A percentile compares a stretch with the other conserved stretches of the same genome.
phyloP scores from a whole-genome alignment of 2,329 filamentous ascomycete species.

The Colletotrichum filicis region DNA sequence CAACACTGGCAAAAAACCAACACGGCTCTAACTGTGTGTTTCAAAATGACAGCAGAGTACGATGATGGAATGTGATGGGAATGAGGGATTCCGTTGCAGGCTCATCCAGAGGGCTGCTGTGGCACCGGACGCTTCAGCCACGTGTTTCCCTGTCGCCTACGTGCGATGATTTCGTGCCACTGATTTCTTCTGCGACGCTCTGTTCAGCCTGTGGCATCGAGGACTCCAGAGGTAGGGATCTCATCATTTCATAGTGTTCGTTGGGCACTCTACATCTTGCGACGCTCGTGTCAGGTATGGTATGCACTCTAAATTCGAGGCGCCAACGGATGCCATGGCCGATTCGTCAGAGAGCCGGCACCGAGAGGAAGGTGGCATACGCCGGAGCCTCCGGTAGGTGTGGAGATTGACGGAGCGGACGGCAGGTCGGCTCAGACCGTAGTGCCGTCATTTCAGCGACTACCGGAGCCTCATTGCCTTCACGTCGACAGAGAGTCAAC shows the following conservation, averaged over 20 bases:
- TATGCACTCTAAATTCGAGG: neutral
- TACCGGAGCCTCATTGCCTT: neutral
- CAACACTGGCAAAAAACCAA: neutral
- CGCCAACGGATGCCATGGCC: neutral
- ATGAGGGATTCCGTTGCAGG: neutral
- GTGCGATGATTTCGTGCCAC: neutral
- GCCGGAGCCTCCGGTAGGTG: neutral
- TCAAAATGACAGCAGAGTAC: neutral
- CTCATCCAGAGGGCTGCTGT: neutral
- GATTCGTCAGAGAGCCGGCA: neutral
- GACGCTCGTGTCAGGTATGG: neutral
- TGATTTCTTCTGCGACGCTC: neutral
- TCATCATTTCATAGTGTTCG: neutral
- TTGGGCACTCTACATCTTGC: neutral
- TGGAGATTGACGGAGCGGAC: neutral
- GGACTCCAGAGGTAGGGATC: neutral
- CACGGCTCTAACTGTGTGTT: neutral
- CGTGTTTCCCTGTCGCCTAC: neutral
- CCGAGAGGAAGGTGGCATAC: neutral
- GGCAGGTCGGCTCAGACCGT: neutral
- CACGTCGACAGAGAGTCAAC: too few relatives aligned
- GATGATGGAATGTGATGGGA: constrained; percentile 15
- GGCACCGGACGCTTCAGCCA: neutral
- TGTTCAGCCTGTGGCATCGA: neutral
- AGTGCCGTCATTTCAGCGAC: neutral